Evolutionary conservation across 495 filamentous ascomycete species (phyloP), one percentile per base, ranked within the genome.

Genomic region (Podospora conica): DNA sequence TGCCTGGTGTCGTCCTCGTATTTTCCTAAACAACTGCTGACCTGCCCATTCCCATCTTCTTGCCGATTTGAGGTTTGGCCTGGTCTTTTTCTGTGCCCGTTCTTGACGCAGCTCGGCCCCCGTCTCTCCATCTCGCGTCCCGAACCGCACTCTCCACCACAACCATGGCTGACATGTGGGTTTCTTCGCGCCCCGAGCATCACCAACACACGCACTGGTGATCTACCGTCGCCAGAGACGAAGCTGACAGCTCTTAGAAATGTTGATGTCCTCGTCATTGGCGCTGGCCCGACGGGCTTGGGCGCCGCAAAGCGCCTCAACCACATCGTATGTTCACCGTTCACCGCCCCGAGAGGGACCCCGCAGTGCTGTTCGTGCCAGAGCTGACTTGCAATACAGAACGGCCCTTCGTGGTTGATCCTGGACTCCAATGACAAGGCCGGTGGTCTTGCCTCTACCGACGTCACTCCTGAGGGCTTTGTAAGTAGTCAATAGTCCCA

Each of bases 211-310:
- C 20, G 15, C 9, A 2, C 33, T 33, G 21, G 1, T 29, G 18
- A 28, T 4, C 12, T 25, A 23, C 24, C 23, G 18, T 55, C 12
- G 3, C 20, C 18, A 40, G 57, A 25, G 67, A 75, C 78, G 56
- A 77, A 67, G 9, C 58, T 24, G 11, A 53, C 55, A 0, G 4
- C 56, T 48, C 9, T 11, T 57, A 97, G 93, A 77, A 87, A 90
- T 67, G 92, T 99, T 76, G 96, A 99, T 80, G 89, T 99, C 70
- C 91, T 99, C 72, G 88, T 99, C 80, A 97, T 99, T 84, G 95
- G 95, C 71, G 95, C 95, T 79, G 95, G 95, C 71, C 95, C 95
- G 65, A 98, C 95, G 71, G 95, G 95, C 71, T 84, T 97, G 70
- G 95, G 95, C 82, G 95, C 95, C 73, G 95, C 94, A 63, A 99